Evolutionary conservation across 2,329 filamentous ascomycete genomes (phyloP).

Genomic region (Chaetomiaceae sp.): DNA sequence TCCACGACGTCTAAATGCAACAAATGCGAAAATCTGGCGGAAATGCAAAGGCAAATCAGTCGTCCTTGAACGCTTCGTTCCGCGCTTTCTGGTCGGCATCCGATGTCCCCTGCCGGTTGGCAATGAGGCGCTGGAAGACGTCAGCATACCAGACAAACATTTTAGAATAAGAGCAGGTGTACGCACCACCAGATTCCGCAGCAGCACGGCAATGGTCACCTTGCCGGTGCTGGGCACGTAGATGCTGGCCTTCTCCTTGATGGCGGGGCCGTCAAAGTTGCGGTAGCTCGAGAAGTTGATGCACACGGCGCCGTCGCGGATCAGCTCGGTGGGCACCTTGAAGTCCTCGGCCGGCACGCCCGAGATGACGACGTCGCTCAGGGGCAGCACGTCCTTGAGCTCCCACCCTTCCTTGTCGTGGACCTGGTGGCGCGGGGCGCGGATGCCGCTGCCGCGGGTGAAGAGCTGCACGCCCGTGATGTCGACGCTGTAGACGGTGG

Average conservation of each 20-base stretch:
- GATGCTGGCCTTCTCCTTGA: conserved; percentile 94
- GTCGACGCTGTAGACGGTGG: conserved; percentile 92
- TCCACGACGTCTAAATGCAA: not conserved
- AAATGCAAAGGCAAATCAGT: not conserved
- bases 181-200: conserved; percentile 83
- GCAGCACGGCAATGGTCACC: conserved; percentile 87
- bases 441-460: conserved; percentile 81
- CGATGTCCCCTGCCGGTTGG: conserved; percentile 25
- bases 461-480: conserved; percentile 89
- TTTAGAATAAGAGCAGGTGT: not conserved
- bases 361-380: conserved; percentile 91
- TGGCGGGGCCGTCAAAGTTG: conserved; percentile 79
- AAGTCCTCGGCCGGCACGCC: conserved; percentile 84
- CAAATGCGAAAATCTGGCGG: not conserved
- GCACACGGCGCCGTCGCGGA: conserved; percentile 91
- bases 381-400: conserved; percentile 73
- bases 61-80: conserved; percentile 19
- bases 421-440: conserved; percentile 80
- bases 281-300: conserved; percentile 97
- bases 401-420: conserved; percentile 76
- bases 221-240: conserved; percentile 97
- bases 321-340: conserved; percentile 79
- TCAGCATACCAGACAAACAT: not conserved
- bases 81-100: conserved; percentile 18
- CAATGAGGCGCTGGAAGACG: conserved; percentile 25